Evolutionary conservation across 495 filamentous ascomycete species (phyloP), one percentile per base, ranked within the genome.

Genomic region (Daldinia grandis): DNA sequence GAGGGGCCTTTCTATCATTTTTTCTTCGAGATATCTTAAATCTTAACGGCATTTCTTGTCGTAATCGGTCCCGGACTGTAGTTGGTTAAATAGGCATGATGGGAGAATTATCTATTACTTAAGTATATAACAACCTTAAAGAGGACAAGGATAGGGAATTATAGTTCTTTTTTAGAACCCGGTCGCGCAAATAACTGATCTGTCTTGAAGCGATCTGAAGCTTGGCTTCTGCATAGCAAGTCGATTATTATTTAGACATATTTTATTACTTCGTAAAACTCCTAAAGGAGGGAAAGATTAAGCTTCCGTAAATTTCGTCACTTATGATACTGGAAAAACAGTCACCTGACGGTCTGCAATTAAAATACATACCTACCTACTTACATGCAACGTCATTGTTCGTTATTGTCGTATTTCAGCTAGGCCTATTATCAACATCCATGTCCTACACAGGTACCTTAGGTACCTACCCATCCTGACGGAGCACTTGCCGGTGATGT

Each of bases 331-430:
- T 51, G 14, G 15, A 51, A 28, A 28, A 5, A 5, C 4, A 8
- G 49, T 51, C 49, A 28, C 49, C 24, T 51, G 12, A 51, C 28
- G 24, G 49, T 51, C 24, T 15, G 25, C 24, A 51, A 51, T 25
- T n/a, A 28, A 51, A 28, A n/a, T 51, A 27, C 21, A 51, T 27
- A 28, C 28, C 2, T 51, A 27, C 21, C 28, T 27, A 28, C 28
- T 5, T 50, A 50, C 49, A 51, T 50, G 47, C 47, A 51, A 51
- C 49, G 49, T 51, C 49, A 51, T 51, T 28, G 49, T 51, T 51
- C 12, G 24, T 51, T 51, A 30, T 25, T 24, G 49, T 51, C 15
- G 49, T 51, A 51, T 51, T 51, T 51, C 49, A 51, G 25, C 49
- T 51, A 21, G 24, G 14, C 4, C 28, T 27, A 28, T 27, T 51